Evolutionary conservation across 2,329 filamentous ascomycete genomes (phyloP), one percentile per base, ranked within the genome.

Genomic region (Fusarium torreyae): DNA sequence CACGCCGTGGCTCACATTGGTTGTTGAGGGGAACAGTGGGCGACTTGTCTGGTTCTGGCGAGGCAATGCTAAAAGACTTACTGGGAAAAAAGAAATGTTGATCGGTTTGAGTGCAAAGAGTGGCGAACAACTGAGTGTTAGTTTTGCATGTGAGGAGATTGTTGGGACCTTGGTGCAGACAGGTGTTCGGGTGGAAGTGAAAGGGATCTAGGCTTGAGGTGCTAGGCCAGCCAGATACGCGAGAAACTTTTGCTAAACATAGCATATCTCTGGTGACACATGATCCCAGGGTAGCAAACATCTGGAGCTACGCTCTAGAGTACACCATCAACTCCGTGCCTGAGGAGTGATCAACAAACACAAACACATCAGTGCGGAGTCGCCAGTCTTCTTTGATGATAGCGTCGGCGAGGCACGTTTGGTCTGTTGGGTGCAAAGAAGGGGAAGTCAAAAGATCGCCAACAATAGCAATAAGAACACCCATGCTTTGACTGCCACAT

Each of bases 91-190:
- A 28, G 82, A 82, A 8, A 73, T 84, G 24, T 86, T 91, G 91
- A 66, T 86, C 80, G 20, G 74, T 0, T 86, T 89, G 1, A 80
- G 86, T 0, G 76, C 94, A 20, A 85, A 78, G 2, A 81, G 81
- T 6, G 76, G 82, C 0, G 85, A 87, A 18, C 87, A 91, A 58
- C 80, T 84, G 5, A 86, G 96, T 34, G 85, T 85, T 24, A 93
- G 89, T 63, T 88, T 94, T 49, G 92, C 93, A 77, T 98, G 94
- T 69, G 95, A 98, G 79, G 91, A 94, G 43, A 91, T 98, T 72
- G 93, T 90, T 5, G 89, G 89, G 3, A 90, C 88, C 0, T 76
- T 82, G 33, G 76, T 85, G 39, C 71, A 76, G 18, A 66, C 68
- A 49, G 63, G 64, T 24, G 38, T 77, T 53, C 48, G 58, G 20